Conservation (phyloP, 306 rosid genomes). For the Fragaria iinumae region DNA sequence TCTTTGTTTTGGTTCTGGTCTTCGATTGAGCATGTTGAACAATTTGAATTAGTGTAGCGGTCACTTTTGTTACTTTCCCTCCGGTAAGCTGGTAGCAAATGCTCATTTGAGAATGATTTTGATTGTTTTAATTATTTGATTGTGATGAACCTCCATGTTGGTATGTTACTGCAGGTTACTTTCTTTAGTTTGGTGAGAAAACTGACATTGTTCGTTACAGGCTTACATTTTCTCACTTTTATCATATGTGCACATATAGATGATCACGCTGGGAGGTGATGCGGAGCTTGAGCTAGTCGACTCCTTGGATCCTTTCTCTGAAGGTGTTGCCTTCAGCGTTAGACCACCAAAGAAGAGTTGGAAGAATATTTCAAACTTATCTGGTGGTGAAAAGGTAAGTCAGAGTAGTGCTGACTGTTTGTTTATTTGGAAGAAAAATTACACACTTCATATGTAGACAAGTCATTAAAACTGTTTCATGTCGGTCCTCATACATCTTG, state of each 20-base stretch:
- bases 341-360: constrained; percentile 98
- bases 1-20: constrained; percentile 2
- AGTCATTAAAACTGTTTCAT: no score
- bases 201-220: neutral
- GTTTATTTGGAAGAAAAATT: constrained; percentile 1
- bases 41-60: neutral
- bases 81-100: neutral
- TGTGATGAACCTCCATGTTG: neutral
- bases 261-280: constrained; percentile 98
- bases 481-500: constrained; percentile 21
- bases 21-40: neutral
- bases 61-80: neutral
- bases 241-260: constrained; percentile 31
- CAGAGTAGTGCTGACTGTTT: neutral
- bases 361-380: constrained; percentile 94
- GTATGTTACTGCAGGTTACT: neutral
- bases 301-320: constrained; percentile 97
- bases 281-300: constrained; percentile 97
- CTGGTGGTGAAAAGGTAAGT: constrained; percentile 95
- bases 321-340: constrained; percentile 95
- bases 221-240: neutral
- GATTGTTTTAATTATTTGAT: neutral
- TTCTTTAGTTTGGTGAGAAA: neutral
- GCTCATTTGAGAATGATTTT: neutral
- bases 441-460: neutral